Evolutionary conservation across 148 eudicot species (phyloP), one percentile per base, ranked within the genome.

Genomic region (Vaccinium darrowii): DNA sequence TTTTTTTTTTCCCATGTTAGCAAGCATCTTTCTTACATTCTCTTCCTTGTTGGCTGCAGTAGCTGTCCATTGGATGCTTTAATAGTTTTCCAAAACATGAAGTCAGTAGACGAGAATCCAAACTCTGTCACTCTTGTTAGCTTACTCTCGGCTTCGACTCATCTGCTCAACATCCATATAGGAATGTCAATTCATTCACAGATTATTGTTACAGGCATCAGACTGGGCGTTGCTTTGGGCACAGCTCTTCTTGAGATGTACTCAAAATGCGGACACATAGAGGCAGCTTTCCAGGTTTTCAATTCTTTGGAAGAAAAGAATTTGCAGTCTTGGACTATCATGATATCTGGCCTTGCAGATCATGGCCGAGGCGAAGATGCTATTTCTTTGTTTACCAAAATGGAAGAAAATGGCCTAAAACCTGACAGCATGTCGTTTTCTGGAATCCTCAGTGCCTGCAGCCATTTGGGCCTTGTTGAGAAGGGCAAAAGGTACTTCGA

Each of bases 111-210:
- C 33, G 85, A 73, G 65, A 87, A 80, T 79, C 93, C 93, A 18
- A 91, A 90, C 82, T 87, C 82, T 47, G 84, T 91, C 80, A 91
- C 93, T 80, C 79, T 91, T 57, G 87, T 91, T 75, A 91, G 92
- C 85, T 39, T 89, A 71, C 88, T 91, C 47, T 86, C 93, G 47
- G 92, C 91, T 23, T 90, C 89, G 63, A 83, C 90, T 67, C 58
- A 23, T 81, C 84, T 91, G 84, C 88, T 89, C 39, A 80, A 81
- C 50, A 79, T 85, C 81, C 82, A 80, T 63, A 71, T 84, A 33
- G 90, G 90, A 47, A 84, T 82, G 74, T 90, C 88, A 18, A 84
- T 88, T 72, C 92, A 90, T 81, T 77, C 87, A 11, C 79, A 85
- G 16, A 56, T 87, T 19, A 69, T 88, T 19, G 76, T 84, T 11